Evolutionary conservation across 768 basidiomycete genomes (phyloP).

Genomic region (Lentinula detonsa): DNA sequence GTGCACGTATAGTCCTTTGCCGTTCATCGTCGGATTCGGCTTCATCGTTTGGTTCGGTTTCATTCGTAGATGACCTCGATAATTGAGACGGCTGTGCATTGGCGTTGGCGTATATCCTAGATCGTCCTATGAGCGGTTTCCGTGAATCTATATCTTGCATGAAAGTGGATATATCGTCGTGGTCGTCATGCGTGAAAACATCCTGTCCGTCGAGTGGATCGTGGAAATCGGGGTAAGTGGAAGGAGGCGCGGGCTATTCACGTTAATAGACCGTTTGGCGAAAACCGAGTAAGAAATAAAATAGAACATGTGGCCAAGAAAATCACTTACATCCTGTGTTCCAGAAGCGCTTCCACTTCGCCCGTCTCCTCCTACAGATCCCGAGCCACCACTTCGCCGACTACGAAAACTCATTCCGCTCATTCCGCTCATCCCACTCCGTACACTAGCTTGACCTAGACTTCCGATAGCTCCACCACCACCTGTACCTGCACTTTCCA

Average conservation of each 20-base stretch:
- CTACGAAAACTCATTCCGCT: background rate
- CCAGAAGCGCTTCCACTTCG: background rate
- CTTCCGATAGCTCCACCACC: constrained; percentile 10
- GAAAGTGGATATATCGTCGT: constrained; percentile 74
- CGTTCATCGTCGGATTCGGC: constrained; percentile 4
- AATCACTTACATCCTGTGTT: background rate
- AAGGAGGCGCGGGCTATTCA: background rate
- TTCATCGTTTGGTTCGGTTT: background rate
- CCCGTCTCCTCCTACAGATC: background rate
- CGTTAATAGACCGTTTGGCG: background rate
- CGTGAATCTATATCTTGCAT: constrained; percentile 72
- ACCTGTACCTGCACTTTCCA: constrained; percentile 19
- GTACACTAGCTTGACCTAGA: background rate
- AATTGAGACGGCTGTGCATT: background rate
- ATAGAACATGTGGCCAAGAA: background rate
- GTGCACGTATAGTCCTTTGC: background rate
- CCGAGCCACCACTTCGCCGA: background rate
- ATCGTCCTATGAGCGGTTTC: constrained; percentile 51
- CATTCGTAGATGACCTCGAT: background rate
- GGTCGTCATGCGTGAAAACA: constrained; percentile 30
- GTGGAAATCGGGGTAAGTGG: background rate
- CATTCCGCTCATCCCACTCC: background rate
- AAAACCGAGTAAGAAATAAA: background rate
- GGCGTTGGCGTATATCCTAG: constrained; percentile 15
- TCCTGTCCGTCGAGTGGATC: background rate